Evolutionary conservation across 192 early-diverging fungal species (phyloP), one percentile per base, ranked within the genome.

Genomic region (Piromyces sp.): DNA sequence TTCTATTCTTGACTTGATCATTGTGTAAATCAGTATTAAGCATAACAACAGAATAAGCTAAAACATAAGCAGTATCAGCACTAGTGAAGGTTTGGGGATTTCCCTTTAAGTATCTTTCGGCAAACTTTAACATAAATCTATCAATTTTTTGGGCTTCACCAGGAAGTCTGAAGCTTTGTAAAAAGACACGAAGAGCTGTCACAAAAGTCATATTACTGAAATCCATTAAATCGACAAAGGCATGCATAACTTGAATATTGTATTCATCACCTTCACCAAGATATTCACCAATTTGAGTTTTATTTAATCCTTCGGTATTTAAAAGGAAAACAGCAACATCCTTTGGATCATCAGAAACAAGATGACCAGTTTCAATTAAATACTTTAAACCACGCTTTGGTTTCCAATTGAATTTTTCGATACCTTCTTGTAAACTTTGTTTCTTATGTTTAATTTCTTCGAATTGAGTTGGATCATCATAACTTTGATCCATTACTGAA

Each of bases 141-240:
- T 98, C 96, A 84, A 98, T 98, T 88, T 97, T 96, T 84, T 98
- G 96, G 30, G 93, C 89, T 86, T 98, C 96, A 33, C 96, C 96
- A 4, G 96, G 96, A 51, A 98, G 88, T 81, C 96, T 85, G 87
- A 98, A 98, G 78, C 88, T 87, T 84, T 98, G 96, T 80, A 98
- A 86, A 83, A 96, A 96, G 33, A 85, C 84, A 29, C 95, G 88
- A 40, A 98, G 85, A 22, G 96, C 95, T 40, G 93, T 89, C 1
- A 93, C 91, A 88, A 96, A 98, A 17, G 82, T 83, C 87, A 92
- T 87, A 12, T 88, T 85, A 51, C 84, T 82, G 82, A 98, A 97
- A 51, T 94, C 91, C 91, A 98, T 93, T 81, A 89, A 88, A 84
- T 98, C 96, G 7, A 98, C 94, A 89, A 97, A 96, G n/a, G 95